Evolutionary conservation across 441 rosid species (phyloP), one percentile per base, ranked within the genome.

Genomic region (Sinapis alba): DNA sequence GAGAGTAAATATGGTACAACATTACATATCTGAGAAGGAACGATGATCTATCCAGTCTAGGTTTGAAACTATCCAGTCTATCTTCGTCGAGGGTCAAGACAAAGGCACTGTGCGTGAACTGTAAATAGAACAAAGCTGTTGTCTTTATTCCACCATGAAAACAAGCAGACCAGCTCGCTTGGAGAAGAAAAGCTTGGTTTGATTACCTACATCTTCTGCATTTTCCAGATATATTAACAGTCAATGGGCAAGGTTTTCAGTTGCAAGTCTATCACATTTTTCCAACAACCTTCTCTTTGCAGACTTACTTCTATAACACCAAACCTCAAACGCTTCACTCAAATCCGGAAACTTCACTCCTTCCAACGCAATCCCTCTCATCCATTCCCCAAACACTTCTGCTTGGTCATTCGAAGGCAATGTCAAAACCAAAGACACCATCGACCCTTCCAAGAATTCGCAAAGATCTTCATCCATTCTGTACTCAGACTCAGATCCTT

Each of bases 291-390:
- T 87, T 88, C 97, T 85, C 86, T 86, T 92, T 51, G 98, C 97
- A 16, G 98, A 92, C 80, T 94, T 94, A 75, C 87, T 89, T 85
- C 98, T 86, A 76, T 88, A 92, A 75, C 97, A 90, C 97, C 98
- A 92, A 71, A 94, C 85, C 74, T 94, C 98, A 36, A 94, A 94
- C 0, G 97, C 98, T 82, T 94, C 98, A 26, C 90, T 92, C 80
- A 94, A 76, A 82, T 94, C 98, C 0, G 97, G 97, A 81, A 84
- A 94, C 80, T 68, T 82, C 28, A 79, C 84, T 71, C 99, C 93
- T 66, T 88, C 90, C 56, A 68, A 18, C 4, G 59, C 78, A 16
- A 68, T 56, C 56, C 81, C 74, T 71, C 76, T 78, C 91, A 94
- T 87, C 98, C 98, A 94, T 62, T 87, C 98, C 9, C 92, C 87